Percentiles rank a stretch among this genome's conserved stretches.
These are phyloP conservation scores for Monosporascus sp. DNA, from an alignment of 2,329 filamentous ascomycete genomes.

Conservation along the genomic window DNA sequence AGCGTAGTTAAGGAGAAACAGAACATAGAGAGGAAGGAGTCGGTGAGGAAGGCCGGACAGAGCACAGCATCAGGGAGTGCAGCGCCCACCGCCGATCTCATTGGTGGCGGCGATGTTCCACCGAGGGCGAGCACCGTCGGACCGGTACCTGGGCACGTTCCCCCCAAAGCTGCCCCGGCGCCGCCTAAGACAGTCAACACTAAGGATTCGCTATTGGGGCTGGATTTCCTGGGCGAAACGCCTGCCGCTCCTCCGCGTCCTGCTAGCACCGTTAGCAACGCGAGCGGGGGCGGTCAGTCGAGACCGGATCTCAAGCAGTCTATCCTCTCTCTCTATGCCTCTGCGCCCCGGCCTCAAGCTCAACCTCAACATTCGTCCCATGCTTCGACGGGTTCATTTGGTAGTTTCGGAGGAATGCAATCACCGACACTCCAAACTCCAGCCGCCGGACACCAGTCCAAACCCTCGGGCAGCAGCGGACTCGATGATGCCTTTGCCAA, in stretches of 20 bases:
- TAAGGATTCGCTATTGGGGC: constrained; percentile 84
- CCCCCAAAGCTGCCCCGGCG: constrained; percentile 59
- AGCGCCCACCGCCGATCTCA: constrained; percentile 67
- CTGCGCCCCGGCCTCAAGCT: constrained; percentile 71
- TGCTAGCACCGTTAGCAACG: constrained; percentile 70
- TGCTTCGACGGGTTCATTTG: constrained; percentile 59
- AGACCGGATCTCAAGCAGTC: constrained; percentile 95
- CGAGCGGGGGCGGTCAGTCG: constrained; percentile 59
- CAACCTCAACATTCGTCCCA: constrained; percentile 48
- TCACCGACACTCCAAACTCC: constrained; percentile 56
- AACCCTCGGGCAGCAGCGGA: constrained; percentile 50
- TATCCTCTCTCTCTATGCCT: constrained; percentile 90
- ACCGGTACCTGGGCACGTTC: constrained; percentile 51
- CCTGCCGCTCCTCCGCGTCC: constrained; percentile 69
- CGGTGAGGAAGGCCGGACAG: constrained; percentile 53
- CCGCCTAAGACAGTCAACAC: constrained; percentile 65
- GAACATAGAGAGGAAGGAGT: constrained; percentile 55
- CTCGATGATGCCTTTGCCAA: constrained; percentile 78
- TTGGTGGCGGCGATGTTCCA: constrained; percentile 69
- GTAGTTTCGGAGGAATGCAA: constrained; percentile 65
- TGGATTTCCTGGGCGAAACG: constrained; percentile 83
- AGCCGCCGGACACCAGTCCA: constrained; percentile 42
- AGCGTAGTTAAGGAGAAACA: constrained; percentile 64
- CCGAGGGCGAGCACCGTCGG: constrained; percentile 71
- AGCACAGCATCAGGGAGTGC: constrained; percentile 29